Evolutionary conservation across 106 monocot genomes (phyloP).

Genomic region (Apostasia ramifera): DNA sequence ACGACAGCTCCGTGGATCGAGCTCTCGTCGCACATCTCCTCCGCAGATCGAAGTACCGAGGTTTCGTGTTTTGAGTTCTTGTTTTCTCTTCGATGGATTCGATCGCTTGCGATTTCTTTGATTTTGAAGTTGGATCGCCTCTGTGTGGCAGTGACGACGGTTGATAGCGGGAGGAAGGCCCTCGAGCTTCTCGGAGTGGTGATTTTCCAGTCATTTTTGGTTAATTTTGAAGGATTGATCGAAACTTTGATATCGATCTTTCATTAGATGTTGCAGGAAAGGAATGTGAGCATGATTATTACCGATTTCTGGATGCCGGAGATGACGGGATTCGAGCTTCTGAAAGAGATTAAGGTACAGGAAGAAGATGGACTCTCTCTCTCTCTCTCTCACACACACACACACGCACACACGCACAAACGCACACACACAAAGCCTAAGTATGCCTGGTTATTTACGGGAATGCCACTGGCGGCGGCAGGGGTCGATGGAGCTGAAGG

Average conservation of each 20-base stretch:
- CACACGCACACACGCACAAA: too few species aligned
- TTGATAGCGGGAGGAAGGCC: conserved; percentile 58
- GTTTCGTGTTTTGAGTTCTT: conserved; percentile 3
- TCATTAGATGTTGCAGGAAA: conserved; percentile 20
- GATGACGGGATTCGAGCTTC: conserved; percentile 82
- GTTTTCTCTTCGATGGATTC: neutral
- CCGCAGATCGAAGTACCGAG: conserved; percentile 30
- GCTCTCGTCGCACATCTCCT: conserved; percentile 37
- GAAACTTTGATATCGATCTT: neutral
- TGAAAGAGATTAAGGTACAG: conserved; percentile 48
- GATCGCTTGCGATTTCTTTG: neutral
- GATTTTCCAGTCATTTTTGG: neutral
- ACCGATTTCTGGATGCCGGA: conserved; percentile 97
- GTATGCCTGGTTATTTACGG: conserved; percentile 17
- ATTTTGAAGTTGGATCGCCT: neutral
- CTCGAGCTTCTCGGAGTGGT: conserved; percentile 48
- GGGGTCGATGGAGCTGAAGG: neutral
- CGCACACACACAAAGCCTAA: conserved; percentile 15
- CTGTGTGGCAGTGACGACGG: conserved; percentile 49
- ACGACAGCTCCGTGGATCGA: conserved; percentile 59
- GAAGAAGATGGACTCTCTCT: neutral
- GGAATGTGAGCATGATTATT: conserved; percentile 56
- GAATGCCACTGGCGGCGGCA: conserved; percentile 44
- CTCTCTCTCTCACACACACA: neutral
- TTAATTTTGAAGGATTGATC: neutral